A percentile compares a stretch with the other conserved stretches of the same genome.
Evolutionary conservation across 2,329 filamentous ascomycete species (phyloP).

Genomic region (Furcasterigmium sp.): DNA sequence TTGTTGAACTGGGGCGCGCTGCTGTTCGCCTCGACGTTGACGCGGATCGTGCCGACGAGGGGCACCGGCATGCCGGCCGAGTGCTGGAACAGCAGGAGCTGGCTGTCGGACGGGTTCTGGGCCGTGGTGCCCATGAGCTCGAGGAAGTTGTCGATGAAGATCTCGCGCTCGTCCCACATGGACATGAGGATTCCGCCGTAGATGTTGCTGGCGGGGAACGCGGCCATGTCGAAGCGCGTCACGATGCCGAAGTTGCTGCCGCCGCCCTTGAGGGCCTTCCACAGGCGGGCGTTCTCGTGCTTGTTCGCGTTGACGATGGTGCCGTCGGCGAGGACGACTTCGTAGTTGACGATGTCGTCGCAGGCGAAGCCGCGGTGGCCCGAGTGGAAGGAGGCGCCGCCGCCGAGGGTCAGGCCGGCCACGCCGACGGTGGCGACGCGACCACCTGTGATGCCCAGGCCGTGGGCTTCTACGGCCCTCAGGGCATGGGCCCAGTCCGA

Average conservation of each 20-base stretch:
- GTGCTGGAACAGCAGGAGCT: neutral
- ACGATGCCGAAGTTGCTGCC: constrained; percentile 36
- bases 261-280: constrained; percentile 41
- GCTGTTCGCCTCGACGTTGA: constrained; percentile 5
- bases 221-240: constrained; percentile 21
- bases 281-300: constrained; percentile 33
- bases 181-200: constrained; percentile 2
- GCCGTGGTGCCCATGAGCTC: constrained; percentile 1
- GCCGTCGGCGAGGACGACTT: constrained; percentile 40
- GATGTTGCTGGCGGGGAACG: constrained; percentile 1
- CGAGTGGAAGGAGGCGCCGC: constrained; percentile 16
- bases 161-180: neutral
- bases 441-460: constrained; percentile 17
- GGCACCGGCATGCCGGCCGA: neutral
- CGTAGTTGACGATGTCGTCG: constrained; percentile 35
- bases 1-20: constrained; percentile 1
- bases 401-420: constrained; percentile 23
- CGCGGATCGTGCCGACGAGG: constrained; percentile 3
- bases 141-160: constrained; percentile 1
- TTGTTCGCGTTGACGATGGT: constrained; percentile 32
- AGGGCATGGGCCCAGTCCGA: constrained; percentile 17
- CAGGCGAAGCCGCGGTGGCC: constrained; percentile 29
- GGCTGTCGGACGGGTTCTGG: neutral
- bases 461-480: constrained; percentile 9
- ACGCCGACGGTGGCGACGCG: constrained; percentile 17